phyloP scores from a whole-genome alignment of 1,284 basidiomycete species.

The Ustilago cynodontis region DNA sequence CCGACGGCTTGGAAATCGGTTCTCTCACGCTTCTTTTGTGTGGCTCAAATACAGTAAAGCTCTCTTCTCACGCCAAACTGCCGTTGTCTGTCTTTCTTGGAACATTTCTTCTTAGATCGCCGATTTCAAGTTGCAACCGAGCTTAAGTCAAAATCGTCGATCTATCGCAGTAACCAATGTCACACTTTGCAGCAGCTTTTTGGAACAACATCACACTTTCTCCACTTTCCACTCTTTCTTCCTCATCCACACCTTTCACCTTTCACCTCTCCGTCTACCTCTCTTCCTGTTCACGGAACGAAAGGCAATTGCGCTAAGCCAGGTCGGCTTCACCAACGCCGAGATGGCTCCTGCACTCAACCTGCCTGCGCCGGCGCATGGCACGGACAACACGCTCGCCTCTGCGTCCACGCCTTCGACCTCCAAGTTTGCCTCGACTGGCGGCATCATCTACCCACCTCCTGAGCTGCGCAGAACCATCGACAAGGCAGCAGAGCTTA shows the following conservation, averaged over 20 bases:
- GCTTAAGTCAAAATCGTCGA: constrained; percentile 23
- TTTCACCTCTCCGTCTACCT: neutral
- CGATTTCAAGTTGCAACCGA: constrained; percentile 16
- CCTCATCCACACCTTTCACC: neutral
- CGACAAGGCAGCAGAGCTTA: constrained; percentile 93
- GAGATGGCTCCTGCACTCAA: constrained; percentile 56
- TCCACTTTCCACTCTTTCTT: constrained; percentile 2
- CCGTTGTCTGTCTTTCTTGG: neutral
- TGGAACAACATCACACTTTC: constrained; percentile 10
- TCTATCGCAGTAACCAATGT: constrained; percentile 10
- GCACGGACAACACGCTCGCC: constrained; percentile 41
- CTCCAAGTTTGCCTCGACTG: constrained; percentile 53
- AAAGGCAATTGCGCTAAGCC: neutral
- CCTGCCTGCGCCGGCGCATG: constrained; percentile 60
- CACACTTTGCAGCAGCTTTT: constrained; percentile 5
- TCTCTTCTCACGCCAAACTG: neutral
- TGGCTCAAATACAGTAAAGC: neutral
- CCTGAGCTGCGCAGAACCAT: constrained; percentile 81
- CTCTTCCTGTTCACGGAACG: neutral
- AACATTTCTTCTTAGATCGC: constrained; percentile 32
- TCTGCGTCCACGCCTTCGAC: constrained; percentile 23
- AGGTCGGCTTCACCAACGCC: neutral
- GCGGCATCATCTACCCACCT: constrained; percentile 70
- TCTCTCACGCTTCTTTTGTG: constrained; percentile 1
- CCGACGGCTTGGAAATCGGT: constrained; percentile 12